Percentiles rank a stretch among this genome's conserved stretches.
phyloP scores from a whole-genome alignment of 805 yeast genomes.

The Myxozyma nipponensis region DNA sequence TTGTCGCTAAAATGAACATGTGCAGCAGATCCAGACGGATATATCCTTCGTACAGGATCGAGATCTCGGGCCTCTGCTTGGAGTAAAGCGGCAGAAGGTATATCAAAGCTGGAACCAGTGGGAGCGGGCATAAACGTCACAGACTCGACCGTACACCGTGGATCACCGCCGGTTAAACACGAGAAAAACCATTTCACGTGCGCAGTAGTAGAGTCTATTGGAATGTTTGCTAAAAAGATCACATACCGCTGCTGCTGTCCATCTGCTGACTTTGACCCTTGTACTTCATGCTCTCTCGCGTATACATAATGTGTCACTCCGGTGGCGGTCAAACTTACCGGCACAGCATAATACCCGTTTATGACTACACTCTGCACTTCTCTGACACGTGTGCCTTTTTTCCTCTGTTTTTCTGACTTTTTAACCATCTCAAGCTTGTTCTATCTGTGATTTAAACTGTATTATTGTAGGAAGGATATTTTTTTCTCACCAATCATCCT shows the following conservation, averaged over 20 bases:
- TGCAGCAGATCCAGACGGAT: constrained; percentile 2
- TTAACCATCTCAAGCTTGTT: background rate
- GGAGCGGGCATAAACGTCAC: constrained; percentile 26
- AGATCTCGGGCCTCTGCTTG: constrained; percentile 1
- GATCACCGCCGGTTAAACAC: constrained; percentile 4
- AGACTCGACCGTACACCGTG: background rate
- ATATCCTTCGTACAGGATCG: background rate
- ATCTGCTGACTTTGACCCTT: constrained; percentile 3
- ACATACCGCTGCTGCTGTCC: constrained; percentile 20
- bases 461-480: too few relatives aligned
- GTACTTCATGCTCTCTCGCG: constrained; percentile 27
- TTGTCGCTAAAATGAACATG: constrained; percentile 32
- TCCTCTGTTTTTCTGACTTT: background rate
- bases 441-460: background rate
- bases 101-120: constrained; percentile 35
- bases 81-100: constrained; percentile 14
- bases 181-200: constrained; percentile 29
- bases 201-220: constrained; percentile 18
- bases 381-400: background rate
- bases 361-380: background rate
- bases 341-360: constrained; percentile 12
- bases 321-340: constrained; percentile 8
- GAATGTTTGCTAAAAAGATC: constrained; percentile 28
- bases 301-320: constrained; percentile 29
- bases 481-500: too few relatives aligned